Evolutionary conservation across 108 stramenopile species (phyloP), one percentile per base, ranked within the genome.

Genomic region (Skeletonema marinoi): DNA sequence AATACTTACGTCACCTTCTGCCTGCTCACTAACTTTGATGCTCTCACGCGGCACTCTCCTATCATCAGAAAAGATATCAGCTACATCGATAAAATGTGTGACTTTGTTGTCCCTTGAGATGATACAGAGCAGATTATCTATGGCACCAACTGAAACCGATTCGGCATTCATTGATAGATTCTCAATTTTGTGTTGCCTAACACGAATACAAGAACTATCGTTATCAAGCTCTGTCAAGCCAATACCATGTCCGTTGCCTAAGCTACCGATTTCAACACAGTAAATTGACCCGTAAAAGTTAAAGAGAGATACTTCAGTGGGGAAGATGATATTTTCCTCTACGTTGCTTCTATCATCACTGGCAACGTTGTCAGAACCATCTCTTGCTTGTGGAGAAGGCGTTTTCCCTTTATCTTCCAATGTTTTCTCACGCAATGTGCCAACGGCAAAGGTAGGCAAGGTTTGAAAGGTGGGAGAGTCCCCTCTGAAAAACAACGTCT

Each of bases 71-170:
- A 80, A 80, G n/a, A 62, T 51, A 36, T 65, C 71, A 29, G 59
- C 58, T 32, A 80, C 71, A 68, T 80, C 78, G 31, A 80, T 21
- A 12, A 80, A 73, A n/a, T 62, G 29, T 9, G 78, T 73, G 17
- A 33, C 59, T 35, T 73, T 72, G 14, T 65, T 19, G 36, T 56
- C 61, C 50, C 44, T 68, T 17, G 58, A 60, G 32, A 73, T 66
- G 13, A 80, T 67, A 29, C 66, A 80, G 16, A 80, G 35, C 32
- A 80, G 42, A 67, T 80, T 80, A 71, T 80, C 78, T 60, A 80
- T 60, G 14, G 72, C 67, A 21, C 78, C 78, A 6, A 78, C 70
- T 60, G 50, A 68, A 17, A 63, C 41, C 1, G 65, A 73, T 33
- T 80, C 71, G 10, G 54, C 13, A 33, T 51, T 46, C 21, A 44